phyloP scores from a whole-genome alignment of 352 stramenopile species.

The Pythium apleroticum region DNA sequence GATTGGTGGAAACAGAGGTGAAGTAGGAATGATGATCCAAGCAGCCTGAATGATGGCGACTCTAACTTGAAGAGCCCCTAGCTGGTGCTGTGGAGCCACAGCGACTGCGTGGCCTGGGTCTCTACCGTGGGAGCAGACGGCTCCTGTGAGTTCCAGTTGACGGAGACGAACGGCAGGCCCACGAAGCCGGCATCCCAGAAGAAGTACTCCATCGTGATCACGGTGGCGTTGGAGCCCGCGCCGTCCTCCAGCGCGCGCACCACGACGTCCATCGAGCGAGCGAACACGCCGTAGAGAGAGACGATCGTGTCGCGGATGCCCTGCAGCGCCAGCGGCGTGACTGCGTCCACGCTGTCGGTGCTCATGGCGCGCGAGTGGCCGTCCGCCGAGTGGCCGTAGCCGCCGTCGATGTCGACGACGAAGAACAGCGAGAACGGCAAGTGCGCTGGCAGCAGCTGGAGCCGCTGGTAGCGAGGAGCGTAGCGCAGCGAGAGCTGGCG shows the following conservation, averaged over 20 bases:
- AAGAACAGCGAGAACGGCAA: slow-evolving; percentile 19
- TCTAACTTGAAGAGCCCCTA: not conserved
- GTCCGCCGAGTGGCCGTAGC: not conserved
- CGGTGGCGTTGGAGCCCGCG: not conserved
- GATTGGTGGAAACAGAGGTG: slow-evolving; percentile 17
- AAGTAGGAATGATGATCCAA: not conserved
- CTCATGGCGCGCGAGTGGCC: not conserved
- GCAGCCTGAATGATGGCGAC: not conserved
- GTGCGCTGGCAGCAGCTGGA: not conserved
- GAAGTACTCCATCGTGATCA: slow-evolving; percentile 20
- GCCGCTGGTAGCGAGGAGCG: slow-evolving; percentile 8
- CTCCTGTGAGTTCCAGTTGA: not conserved
- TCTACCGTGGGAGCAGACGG: slow-evolving; percentile 6
- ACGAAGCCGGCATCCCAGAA: slow-evolving; percentile 19
- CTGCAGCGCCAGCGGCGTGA: not conserved
- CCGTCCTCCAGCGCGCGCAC: not conserved
- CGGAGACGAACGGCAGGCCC: slow-evolving; percentile 21
- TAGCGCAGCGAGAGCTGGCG: slow-evolving; percentile 14
- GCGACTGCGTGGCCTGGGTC: slow-evolving; percentile 2
- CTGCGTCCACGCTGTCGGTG: not conserved
- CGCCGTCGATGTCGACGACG: slow-evolving; percentile 20
- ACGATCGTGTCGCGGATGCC: slow-evolving; percentile 4
- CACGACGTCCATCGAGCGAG: slow-evolving; percentile 9
- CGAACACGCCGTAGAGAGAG: slow-evolving; percentile 11
- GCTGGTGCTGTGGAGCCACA: not conserved